Evolutionary conservation across 768 basidiomycete genomes (phyloP), one percentile per base, ranked within the genome.

Genomic region (Favolaschia claudopus): DNA sequence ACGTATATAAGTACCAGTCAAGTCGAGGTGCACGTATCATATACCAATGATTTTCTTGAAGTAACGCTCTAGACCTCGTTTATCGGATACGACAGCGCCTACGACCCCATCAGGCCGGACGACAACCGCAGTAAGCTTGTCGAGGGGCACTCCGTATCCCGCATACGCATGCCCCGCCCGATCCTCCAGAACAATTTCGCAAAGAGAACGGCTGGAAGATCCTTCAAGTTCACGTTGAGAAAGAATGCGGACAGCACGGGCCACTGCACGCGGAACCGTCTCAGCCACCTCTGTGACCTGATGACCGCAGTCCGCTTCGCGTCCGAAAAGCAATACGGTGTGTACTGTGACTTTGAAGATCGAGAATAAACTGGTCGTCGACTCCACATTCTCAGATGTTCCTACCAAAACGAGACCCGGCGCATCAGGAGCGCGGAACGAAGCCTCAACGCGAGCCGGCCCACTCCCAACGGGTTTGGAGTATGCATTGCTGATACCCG

Each of bases 351-450:
- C 43, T 14, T 58, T 63, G 58, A 75, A 74, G 10, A 74, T 22
- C 4, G 69, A 55, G 57, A 76, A 76, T 3, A 78, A 62, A n/a
- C n/a, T n/a, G 5, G 47, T 55, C 7, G 65, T 67, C 22, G 31
- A 27, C 20, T 48, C 32, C 1, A 28, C 39, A 7, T 43, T 22
- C 15, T 5, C 40, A 20, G 46, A 12, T n/a, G n/a, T n/a, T 24
- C 39, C 43, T 8, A 46, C 29, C 1, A 57, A 46, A 0, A 70
- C 45, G 14, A 77, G 65, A 1, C 52, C 69, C 1, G 76, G 62
- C 4, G 76, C 77, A 27, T 78, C 74, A 0, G 77, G 78, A 0
- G 78, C 78, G 14, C 78, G 67, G 48, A 78, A 62, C 15, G 43
- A 54, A 69, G 15, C 78, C 75, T 7, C 72, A 74, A 44, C 70